phyloP scores from a whole-genome alignment of 129 eudicot species.

The carrot (Daucus carota) region DH1_v3.0 NC_030386.2:25107501-25108000 shows the following conservation, averaged over 20 bases:
- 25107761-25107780: constrained; percentile 80
- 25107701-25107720: constrained; percentile 47
- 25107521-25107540: no score
- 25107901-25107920: background rate
- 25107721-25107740: constrained; percentile 78
- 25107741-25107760: constrained; percentile 69
- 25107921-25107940: constrained; percentile 7
- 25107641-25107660: background rate
- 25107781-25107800: constrained; percentile 78
- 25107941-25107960: background rate
- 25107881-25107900: background rate
- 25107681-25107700: background rate
- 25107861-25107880: constrained; percentile 65
- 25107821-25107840: constrained; percentile 86
- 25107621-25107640: background rate
- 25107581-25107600: background rate
- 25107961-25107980: background rate
- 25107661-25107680: background rate
- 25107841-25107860: constrained; percentile 95
- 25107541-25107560: background rate
- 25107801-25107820: constrained; percentile 59
- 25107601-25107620: background rate
- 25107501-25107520: no score
- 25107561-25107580: no score
- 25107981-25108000: background rate